A percentile compares a stretch with the other conserved stretches of the same genome.
phyloP scores from a whole-genome alignment of 2,329 filamentous ascomycete species.

The Colletotrichum destructivum region DNA sequence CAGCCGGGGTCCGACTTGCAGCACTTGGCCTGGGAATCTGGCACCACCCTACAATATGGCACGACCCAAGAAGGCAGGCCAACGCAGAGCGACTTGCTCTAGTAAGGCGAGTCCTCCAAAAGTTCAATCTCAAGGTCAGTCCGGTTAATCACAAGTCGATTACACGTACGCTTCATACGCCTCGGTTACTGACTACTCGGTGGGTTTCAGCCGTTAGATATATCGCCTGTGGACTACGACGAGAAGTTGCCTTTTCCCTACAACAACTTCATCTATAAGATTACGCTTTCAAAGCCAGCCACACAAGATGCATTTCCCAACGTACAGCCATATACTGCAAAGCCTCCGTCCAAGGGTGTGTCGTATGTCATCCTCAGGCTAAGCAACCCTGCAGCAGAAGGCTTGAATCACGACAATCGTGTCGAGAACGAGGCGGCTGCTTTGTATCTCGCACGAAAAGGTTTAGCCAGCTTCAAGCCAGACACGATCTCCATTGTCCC shows the following conservation, averaged over 20 bases:
- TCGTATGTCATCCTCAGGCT: slow-evolving; percentile 39
- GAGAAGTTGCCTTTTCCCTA: background rate
- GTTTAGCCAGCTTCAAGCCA: slow-evolving; percentile 9
- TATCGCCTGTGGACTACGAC: slow-evolving; percentile 19
- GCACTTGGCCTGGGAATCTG: background rate
- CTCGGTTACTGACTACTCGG: too few relatives aligned
- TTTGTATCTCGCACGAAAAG: slow-evolving; percentile 43
- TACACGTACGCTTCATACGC: too few relatives aligned
- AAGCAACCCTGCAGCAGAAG: slow-evolving; percentile 35
- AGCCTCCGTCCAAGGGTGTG: background rate
- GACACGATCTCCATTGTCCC: slow-evolving; percentile 42
- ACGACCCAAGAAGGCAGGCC: background rate
- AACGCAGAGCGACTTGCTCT: too few relatives aligned
- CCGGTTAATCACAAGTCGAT: too few relatives aligned
- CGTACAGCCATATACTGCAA: slow-evolving; percentile 21
- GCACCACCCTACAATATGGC: background rate
- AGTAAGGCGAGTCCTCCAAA: too few relatives aligned
- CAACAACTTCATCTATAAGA: slow-evolving; percentile 34
- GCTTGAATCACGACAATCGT: slow-evolving; percentile 34
- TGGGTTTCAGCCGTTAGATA: background rate
- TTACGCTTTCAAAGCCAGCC: slow-evolving; percentile 27
- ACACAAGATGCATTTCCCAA: slow-evolving; percentile 9
- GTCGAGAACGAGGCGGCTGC: slow-evolving; percentile 49
- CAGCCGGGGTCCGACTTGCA: background rate
- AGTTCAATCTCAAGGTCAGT: too few relatives aligned